Percentiles rank a stretch among this genome's conserved stretches.
Evolutionary conservation across 768 basidiomycete genomes (phyloP).

Genomic region (Sporobolomyces roseus): DNA sequence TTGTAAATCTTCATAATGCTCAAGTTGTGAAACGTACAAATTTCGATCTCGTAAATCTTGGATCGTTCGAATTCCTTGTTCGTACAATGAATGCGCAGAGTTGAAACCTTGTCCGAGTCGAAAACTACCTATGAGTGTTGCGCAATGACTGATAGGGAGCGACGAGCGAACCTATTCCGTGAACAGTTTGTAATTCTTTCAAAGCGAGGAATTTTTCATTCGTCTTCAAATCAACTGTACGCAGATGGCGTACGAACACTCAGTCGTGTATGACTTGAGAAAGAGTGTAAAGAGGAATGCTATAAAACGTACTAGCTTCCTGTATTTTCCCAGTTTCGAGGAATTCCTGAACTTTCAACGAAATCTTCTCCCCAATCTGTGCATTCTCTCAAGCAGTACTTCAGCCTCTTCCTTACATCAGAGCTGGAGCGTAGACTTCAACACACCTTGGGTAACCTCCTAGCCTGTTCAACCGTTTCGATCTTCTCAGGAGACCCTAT

Average conservation of each 20-base stretch:
- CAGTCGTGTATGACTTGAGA: too few species aligned
- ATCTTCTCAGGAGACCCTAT: slow-evolving; percentile 27
- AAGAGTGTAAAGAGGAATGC: not conserved
- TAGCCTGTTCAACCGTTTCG: slow-evolving; percentile 19
- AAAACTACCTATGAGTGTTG: not conserved
- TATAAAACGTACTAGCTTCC: slow-evolving; percentile 4
- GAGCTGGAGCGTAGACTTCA: too few species aligned
- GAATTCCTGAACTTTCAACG: slow-evolving; percentile 16
- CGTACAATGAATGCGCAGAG: not conserved
- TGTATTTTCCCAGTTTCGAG: slow-evolving; percentile 14
- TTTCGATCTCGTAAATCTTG: not conserved
- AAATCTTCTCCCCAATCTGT: slow-evolving; percentile 28
- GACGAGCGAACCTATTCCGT: slow-evolving; percentile 16
- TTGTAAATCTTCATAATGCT: not conserved
- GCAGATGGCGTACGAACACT: not conserved
- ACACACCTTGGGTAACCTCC: slow-evolving; percentile 13
- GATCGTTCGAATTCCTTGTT: not conserved
- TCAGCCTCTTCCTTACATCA: not conserved
- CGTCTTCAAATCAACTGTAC: not conserved
- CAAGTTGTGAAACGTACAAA: not conserved
- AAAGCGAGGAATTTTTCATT: not conserved
- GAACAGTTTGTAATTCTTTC: not conserved
- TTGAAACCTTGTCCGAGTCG: not conserved
- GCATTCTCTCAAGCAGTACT: not conserved
- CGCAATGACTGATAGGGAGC: not conserved